A percentile compares a stretch with the other conserved stretches of the same genome.
phyloP scores from a whole-genome alignment of 441 rosid genomes.

The Syzygium syzygioides region DNA sequence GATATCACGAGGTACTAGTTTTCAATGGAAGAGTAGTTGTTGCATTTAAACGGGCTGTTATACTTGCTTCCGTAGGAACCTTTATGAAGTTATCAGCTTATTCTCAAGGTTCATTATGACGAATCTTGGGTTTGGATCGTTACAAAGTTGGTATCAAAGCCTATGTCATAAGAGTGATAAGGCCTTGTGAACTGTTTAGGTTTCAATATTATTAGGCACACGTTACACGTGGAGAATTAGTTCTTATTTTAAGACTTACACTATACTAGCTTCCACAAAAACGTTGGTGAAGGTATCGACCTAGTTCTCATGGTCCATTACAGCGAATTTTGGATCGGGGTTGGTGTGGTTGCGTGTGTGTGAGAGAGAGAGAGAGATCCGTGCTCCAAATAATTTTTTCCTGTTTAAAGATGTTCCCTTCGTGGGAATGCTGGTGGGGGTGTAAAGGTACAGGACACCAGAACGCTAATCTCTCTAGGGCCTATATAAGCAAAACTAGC shows the following conservation, averaged over 20 bases:
- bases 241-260: neutral
- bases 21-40: neutral
- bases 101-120: neutral
- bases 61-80: neutral
- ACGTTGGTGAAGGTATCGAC: neutral
- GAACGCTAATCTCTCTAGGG: neutral
- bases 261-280: neutral
- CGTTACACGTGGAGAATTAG: neutral
- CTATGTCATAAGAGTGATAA: neutral
- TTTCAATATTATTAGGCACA: neutral
- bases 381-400: neutral
- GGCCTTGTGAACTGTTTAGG: neutral
- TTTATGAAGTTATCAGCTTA: neutral
- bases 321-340: neutral
- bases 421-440: neutral
- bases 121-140: neutral
- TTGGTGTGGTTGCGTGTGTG: neutral
- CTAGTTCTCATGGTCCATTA: neutral
- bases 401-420: neutral
- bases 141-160: neutral
- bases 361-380: neutral
- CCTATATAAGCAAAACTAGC: neutral
- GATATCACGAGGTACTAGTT: neutral
- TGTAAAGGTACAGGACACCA: neutral
- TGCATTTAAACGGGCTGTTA: neutral